Percentiles rank a stretch among this genome's conserved stretches.
phyloP scores from a whole-genome alignment of 805 yeast species.

The Candida arabinofermentans region DNA sequence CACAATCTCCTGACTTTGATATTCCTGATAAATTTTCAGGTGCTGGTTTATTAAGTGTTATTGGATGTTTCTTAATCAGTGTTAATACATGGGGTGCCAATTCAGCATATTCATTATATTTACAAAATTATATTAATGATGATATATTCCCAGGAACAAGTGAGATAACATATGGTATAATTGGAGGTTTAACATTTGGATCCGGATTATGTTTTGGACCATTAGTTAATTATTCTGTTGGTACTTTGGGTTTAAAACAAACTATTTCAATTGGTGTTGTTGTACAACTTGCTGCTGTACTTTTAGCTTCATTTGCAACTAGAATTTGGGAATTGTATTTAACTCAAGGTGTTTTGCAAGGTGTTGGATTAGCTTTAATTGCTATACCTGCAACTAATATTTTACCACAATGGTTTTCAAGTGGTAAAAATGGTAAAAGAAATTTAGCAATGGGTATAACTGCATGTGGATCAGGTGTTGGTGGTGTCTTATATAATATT shows the following conservation, averaged over 20 bases:
- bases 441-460: slow-evolving; percentile 48
- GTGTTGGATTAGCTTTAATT: slow-evolving; percentile 53
- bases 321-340: slow-evolving; percentile 62
- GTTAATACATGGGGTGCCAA: slow-evolving; percentile 74
- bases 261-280: slow-evolving; percentile 45
- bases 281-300: slow-evolving; percentile 48
- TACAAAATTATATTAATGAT: slow-evolving; percentile 51
- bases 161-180: slow-evolving; percentile 56
- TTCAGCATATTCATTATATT: slow-evolving; percentile 59
- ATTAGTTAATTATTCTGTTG: slow-evolving; percentile 40
- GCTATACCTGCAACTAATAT: slow-evolving; percentile 57
- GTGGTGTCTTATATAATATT: slow-evolving; percentile 47
- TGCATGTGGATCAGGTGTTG: slow-evolving; percentile 50
- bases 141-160: slow-evolving; percentile 51
- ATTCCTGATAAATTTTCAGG: slow-evolving; percentile 67
- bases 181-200: slow-evolving; percentile 67
- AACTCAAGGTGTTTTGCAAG: slow-evolving; percentile 64
- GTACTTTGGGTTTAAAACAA: slow-evolving; percentile 38
- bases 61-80: slow-evolving; percentile 47
- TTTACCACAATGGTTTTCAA: slow-evolving; percentile 63
- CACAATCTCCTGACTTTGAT: slow-evolving; percentile 6
- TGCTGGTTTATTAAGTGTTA: slow-evolving; percentile 48
- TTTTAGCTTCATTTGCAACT: slow-evolving; percentile 58
- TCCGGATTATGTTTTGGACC: slow-evolving; percentile 49
- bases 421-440: slow-evolving; percentile 42